A percentile compares a stretch with the other conserved stretches of the same genome.
These are phyloP conservation scores for Tardiomyces digboiensis DNA, from an alignment of 1,139 yeast genomes.

Conservation along the genomic window DNA sequence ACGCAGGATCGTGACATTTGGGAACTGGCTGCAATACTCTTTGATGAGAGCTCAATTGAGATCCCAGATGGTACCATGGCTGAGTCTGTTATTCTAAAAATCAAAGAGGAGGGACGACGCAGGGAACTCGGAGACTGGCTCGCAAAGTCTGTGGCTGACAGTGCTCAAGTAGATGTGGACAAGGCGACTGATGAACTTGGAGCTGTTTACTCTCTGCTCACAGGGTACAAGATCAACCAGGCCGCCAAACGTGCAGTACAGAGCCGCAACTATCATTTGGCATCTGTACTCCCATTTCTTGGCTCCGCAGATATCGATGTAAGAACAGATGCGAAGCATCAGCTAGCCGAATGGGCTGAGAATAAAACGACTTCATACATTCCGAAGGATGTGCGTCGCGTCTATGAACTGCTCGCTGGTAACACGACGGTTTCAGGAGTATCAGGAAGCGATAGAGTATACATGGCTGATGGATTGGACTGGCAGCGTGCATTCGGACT, in stretches of 20 bases:
- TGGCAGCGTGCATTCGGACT: constrained; percentile 62
- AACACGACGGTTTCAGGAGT: constrained; percentile 15
- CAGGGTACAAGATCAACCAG: constrained; percentile 45
- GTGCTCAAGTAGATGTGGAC: constrained; percentile 26
- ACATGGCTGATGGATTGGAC: constrained; percentile 39
- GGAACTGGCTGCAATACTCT: constrained; percentile 47
- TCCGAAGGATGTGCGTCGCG: constrained; percentile 44
- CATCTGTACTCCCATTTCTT: constrained; percentile 57
- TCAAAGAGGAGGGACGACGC: constrained; percentile 33
- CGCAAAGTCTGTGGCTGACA: constrained; percentile 35
- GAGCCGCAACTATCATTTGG: constrained; percentile 55
- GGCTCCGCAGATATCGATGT: constrained; percentile 44
- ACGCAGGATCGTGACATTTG: constrained; percentile 26
- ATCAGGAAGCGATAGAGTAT: constrained; percentile 12
- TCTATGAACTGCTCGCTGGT: constrained; percentile 62
- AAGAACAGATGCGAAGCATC: constrained; percentile 50
- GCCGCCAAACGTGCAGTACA: constrained; percentile 57
- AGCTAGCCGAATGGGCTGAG: constrained; percentile 55
- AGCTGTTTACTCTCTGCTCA: constrained; percentile 39
- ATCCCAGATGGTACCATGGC: constrained; percentile 9
- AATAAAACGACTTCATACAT: constrained; percentile 34
- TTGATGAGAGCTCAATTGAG: constrained; percentile 32
- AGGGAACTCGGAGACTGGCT: constrained; percentile 44
- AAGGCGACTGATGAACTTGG: constrained; percentile 12
- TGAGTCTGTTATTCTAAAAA: constrained; percentile 20